These are phyloP conservation scores for Massariosphaeria phaeospora DNA, from an alignment of 495 filamentous ascomycete species.

Conservation along the genomic window DNA sequence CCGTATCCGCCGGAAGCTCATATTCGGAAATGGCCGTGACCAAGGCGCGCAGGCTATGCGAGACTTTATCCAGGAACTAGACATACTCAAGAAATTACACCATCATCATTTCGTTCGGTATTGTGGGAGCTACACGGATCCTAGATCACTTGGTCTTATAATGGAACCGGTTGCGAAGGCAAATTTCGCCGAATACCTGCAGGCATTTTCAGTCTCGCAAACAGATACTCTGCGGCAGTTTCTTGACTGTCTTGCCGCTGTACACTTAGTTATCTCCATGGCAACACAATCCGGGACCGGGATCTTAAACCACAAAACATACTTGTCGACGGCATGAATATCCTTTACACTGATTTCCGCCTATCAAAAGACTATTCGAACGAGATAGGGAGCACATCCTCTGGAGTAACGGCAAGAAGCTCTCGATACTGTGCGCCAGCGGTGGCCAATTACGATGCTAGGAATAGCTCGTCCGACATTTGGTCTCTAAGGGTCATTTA, in stretches of 20 bases:
- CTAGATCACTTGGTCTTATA: conserved; percentile 34
- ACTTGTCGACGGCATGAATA: conserved; percentile 35
- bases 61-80: conserved; percentile 14
- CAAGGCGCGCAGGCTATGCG: conserved; percentile 9
- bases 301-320: conserved; percentile 49
- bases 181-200: conserved; percentile 26
- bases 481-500: conserved; percentile 46
- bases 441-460: conserved; percentile 25
- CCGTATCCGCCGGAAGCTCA: conserved; percentile 6
- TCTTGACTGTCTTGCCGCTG: conserved; percentile 43
- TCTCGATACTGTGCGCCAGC: conserved; percentile 40
- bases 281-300: conserved; percentile 38
- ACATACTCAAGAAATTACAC: conserved; percentile 23
- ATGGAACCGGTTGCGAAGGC: conserved; percentile 40
- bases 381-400: conserved; percentile 30
- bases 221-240: conserved; percentile 38
- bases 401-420: conserved; percentile 24
- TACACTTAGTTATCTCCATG: conserved; percentile 41
- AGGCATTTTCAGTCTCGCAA: too few species aligned
- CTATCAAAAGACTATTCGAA: conserved; percentile 37
- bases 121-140: conserved; percentile 39
- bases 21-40: conserved; percentile 6
- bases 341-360: conserved; percentile 46
- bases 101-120: conserved; percentile 23
- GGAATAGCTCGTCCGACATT: conserved; percentile 40